These are phyloP conservation scores for Chrysopogon serrulatus DNA, from an alignment of 176 grass and related monocot genomes.

Conservation along the genomic window DNA sequence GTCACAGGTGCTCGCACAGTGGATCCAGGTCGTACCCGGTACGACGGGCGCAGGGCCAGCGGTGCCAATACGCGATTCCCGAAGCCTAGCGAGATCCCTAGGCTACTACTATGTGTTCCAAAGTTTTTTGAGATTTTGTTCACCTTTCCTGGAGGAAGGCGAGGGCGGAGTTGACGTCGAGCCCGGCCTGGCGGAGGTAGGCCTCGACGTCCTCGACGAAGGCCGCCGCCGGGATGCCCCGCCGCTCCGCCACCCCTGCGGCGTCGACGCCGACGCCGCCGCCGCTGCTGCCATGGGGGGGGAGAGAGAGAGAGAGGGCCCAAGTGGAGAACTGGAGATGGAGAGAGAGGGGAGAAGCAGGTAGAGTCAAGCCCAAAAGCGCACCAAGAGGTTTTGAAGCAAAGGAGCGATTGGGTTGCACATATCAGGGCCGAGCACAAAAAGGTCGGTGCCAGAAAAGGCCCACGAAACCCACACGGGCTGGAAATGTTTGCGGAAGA, in stretches of 20 bases:
- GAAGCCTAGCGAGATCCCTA: not conserved
- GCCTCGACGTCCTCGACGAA: constrained; percentile 96
- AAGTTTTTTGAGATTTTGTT: not conserved
- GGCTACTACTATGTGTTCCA: not conserved
- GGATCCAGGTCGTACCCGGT: not conserved
- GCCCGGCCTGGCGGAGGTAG: constrained; percentile 71
- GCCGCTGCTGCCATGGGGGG: constrained; percentile 64
- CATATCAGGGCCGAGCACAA: too few species aligned
- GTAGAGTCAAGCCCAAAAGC: not conserved
- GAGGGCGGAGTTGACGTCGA: constrained; percentile 96
- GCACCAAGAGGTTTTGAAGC: too few species aligned
- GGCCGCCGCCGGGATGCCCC: constrained; percentile 77
- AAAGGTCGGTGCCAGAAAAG: too few species aligned
- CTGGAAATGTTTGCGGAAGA: too few species aligned
- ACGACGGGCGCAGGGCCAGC: not conserved
- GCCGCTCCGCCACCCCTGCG: constrained; percentile 45
- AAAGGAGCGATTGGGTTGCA: too few species aligned
- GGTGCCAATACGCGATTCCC: not conserved
- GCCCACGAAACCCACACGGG: too few species aligned
- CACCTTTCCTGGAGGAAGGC: constrained; percentile 93
- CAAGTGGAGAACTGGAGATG: not conserved
- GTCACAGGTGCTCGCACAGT: not conserved
- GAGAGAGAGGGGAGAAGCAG: not conserved
- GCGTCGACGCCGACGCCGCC: constrained; percentile 15
- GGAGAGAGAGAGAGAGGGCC: not conserved